phyloP scores from a whole-genome alignment of 345 rosid species.

The Punica granatum region DNA sequence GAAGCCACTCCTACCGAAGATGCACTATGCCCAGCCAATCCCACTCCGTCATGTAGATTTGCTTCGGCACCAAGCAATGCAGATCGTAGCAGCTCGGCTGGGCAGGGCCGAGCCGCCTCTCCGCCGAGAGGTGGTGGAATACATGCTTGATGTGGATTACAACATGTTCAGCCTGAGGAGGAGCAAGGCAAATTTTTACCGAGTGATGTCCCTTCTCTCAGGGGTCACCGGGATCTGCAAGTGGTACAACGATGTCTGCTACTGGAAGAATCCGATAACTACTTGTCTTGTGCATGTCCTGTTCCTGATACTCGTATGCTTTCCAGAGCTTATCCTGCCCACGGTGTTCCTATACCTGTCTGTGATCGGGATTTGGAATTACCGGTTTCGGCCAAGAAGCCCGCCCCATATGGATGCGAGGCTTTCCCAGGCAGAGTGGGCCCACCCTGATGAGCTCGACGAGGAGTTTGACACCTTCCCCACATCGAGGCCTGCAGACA shows the following conservation, averaged over 20 bases:
- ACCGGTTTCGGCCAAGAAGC: conserved; percentile 72
- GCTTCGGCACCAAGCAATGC: conserved; percentile 85
- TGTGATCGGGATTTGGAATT: conserved; percentile 88
- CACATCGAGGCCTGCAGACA: conserved; percentile 41
- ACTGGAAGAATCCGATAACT: conserved; percentile 85
- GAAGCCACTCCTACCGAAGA: conserved; percentile 85
- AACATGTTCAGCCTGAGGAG: conserved; percentile 89
- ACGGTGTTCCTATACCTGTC: conserved; percentile 86
- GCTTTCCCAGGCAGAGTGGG: conserved; percentile 64
- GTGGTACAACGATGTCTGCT: conserved; percentile 76
- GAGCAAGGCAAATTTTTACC: conserved; percentile 86
- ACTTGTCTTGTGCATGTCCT: conserved; percentile 66
- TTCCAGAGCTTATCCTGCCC: conserved; percentile 82
- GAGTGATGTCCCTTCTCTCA: conserved; percentile 71
- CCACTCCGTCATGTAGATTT: conserved; percentile 60
- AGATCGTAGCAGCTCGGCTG: conserved; percentile 72
- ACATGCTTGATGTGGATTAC: conserved; percentile 90
- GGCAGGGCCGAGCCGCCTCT: conserved; percentile 86
- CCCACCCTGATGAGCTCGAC: conserved; percentile 80
- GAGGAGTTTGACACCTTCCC: conserved; percentile 94
- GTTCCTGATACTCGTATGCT: conserved; percentile 79
- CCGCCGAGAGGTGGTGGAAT: conserved; percentile 76
- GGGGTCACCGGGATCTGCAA: conserved; percentile 57
- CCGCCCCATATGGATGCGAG: conserved; percentile 92
- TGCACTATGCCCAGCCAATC: conserved; percentile 85